Evolutionary conservation across 192 early-diverging fungal species (phyloP), one percentile per base, ranked within the genome.

Genomic region (Linnemannia zychae): DNA sequence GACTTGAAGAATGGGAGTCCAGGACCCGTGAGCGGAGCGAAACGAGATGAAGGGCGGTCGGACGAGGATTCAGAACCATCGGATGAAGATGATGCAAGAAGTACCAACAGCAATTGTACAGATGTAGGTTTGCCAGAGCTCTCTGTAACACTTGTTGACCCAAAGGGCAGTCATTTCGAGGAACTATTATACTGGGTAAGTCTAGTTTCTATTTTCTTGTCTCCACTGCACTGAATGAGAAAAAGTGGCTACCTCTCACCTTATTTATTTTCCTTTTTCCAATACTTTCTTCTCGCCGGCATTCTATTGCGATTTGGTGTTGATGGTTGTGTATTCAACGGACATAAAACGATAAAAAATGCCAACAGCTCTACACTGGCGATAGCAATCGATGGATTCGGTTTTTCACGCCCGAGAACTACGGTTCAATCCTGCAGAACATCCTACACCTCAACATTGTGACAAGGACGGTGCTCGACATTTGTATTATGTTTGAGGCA

Each of bases 151-250:
- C 57, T 81, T 20, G 66, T 18, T 44, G 73, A 81, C n/a, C 79
- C 79, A 6, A 67, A 75, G 37, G 79, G 66, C 13, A 72, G 52
- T 22, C 79, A 69, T 44, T 75, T 81, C 53, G 36, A 75, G 1
- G 79, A 81, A 31, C 31, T 75, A 40, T 38, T 81, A 49, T 71
- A 71, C 20, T 81, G 72, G 72, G 79, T 75, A 71, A 71, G 65
- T 63, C 28, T 63, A 63, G 7, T 38, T 1, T 47, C 40, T 9
- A 44, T 44, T 44, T 44, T 44, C 9, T 44, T 44, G 4, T 44
- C 40, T 44, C 9, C 9, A 9, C 40, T 44, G 4, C 40, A 44
- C 40, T 6, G 9, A 44, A 44, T 44, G 40, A 44, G 18, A 20
- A 49, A 5, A 16, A 72, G 2, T 12, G 20, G 7, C 28, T 11